Conservation (phyloP, 148 eudicot species). For the Camellia lanceoleosa region DNA sequence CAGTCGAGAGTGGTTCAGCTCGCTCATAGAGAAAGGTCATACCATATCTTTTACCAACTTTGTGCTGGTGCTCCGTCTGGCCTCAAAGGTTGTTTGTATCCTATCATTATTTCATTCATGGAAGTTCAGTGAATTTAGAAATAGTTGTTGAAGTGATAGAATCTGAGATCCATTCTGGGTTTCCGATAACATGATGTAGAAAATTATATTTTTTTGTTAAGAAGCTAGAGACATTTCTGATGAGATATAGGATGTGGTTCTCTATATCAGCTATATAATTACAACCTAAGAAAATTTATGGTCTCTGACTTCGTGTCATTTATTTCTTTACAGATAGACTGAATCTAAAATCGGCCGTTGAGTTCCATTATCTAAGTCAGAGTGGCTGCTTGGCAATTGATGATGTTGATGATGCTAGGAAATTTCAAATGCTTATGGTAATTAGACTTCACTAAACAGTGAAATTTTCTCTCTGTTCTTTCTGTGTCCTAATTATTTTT, state of each 20-base stretch:
- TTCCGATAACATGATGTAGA: neutral
- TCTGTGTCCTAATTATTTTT: neutral
- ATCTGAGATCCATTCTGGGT: neutral
- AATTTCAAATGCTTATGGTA: constrained; percentile 71
- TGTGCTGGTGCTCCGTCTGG: constrained; percentile 87
- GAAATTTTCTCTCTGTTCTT: neutral
- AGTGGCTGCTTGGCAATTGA: constrained; percentile 64
- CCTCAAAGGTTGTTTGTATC: constrained; percentile 69
- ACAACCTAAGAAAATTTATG: neutral
- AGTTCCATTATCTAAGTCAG: constrained; percentile 76
- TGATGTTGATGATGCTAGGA: constrained; percentile 70
- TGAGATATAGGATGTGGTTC: neutral
- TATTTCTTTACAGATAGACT: constrained; percentile 52
- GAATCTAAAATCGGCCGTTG: constrained; percentile 57
- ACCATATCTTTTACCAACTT: constrained; percentile 92
- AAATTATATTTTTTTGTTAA: neutral
- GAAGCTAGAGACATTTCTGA: neutral
- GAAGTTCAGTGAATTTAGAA: neutral
- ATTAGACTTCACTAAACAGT: neutral
- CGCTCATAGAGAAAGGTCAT: constrained; percentile 79
- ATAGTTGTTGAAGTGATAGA: neutral
- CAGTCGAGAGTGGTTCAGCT: constrained; percentile 98
- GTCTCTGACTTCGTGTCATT: constrained; percentile 2
- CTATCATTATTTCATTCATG: neutral
- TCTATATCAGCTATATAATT: neutral